phyloP scores from a whole-genome alignment of 2,329 filamentous ascomycete species.

The Sporothrix dimorphospora region DNA sequence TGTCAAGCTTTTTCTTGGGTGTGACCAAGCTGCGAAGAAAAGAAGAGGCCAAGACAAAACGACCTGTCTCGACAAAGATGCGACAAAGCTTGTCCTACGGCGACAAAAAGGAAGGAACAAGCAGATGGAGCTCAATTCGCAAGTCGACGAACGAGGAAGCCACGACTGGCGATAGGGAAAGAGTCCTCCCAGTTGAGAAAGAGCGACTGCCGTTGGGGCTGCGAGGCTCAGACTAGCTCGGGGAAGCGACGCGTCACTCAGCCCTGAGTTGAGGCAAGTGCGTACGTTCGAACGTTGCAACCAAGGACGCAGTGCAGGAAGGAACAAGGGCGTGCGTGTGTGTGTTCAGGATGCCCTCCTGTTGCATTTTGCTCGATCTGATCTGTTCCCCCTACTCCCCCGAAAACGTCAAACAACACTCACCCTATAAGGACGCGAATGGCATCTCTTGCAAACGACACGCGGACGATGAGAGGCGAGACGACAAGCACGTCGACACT shows the following conservation, averaged over 20 bases:
- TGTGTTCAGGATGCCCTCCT: not conserved
- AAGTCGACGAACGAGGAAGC: not conserved
- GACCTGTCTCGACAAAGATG: not conserved
- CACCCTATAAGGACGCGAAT: too few species aligned
- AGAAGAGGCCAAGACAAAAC: not conserved
- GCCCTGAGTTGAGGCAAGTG: not conserved
- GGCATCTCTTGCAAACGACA: not conserved
- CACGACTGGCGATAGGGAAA: not conserved
- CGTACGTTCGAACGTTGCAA: not conserved
- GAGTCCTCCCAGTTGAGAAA: not conserved
- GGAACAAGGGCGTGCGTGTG: not conserved
- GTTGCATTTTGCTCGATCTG: not conserved
- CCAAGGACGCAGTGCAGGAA: not conserved
- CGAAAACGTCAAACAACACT: not conserved
- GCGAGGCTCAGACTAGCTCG: not conserved
- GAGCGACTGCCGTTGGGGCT: not conserved
- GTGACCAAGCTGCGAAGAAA: not conserved
- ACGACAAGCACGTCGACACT: too few species aligned
- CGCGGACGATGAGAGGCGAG: not conserved
- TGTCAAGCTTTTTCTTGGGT: not conserved
- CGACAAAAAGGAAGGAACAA: not conserved
- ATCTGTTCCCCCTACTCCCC: not conserved
- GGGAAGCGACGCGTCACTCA: not conserved
- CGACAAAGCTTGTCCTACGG: not conserved
- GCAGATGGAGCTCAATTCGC: not conserved